Evolutionary conservation across 371 early-diverging fungal species (phyloP).

Genomic region (Lichtheimia ornata): DNA sequence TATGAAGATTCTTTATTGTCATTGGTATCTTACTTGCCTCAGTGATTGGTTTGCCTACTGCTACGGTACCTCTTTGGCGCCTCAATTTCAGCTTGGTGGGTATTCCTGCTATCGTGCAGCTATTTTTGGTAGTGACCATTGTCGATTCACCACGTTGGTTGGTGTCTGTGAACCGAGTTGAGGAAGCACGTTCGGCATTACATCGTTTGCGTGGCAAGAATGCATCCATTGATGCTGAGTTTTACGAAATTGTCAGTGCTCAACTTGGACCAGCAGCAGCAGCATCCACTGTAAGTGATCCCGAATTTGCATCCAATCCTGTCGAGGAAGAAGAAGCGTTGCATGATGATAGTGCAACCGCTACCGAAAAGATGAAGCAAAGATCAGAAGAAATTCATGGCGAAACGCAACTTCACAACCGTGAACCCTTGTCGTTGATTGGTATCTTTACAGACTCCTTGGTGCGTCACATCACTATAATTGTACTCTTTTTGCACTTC

Average conservation of each 20-base stretch:
- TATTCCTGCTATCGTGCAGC: constrained; percentile 71
- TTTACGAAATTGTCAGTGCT: constrained; percentile 54
- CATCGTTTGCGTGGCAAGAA: constrained; percentile 51
- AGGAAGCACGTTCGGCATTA: constrained; percentile 58
- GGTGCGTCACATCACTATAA: constrained; percentile 48
- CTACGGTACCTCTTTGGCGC: constrained; percentile 69
- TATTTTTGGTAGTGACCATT: constrained; percentile 64
- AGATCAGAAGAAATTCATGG: constrained; percentile 14
- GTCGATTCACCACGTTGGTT: constrained; percentile 80
- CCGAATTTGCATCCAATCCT: background rate
- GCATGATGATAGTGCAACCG: constrained; percentile 13
- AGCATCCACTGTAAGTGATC: background rate
- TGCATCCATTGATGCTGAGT: constrained; percentile 54
- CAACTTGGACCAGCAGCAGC: constrained; percentile 35
- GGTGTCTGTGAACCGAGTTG: constrained; percentile 53
- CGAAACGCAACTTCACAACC: constrained; percentile 20
- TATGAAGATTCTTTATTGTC: constrained; percentile 61
- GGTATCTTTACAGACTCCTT: constrained; percentile 36
- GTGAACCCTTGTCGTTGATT: constrained; percentile 23
- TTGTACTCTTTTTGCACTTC: constrained; percentile 56
- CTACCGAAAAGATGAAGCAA: constrained; percentile 10
- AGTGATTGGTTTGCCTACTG: constrained; percentile 60
- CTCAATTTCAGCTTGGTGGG: constrained; percentile 63
- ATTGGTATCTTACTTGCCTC: constrained; percentile 74
- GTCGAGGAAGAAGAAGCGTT: constrained; percentile 6